Evolutionary conservation across 352 stramenopile genomes (phyloP), one percentile per base, ranked within the genome.

Genomic region (Globisporangium recalcitrans): DNA sequence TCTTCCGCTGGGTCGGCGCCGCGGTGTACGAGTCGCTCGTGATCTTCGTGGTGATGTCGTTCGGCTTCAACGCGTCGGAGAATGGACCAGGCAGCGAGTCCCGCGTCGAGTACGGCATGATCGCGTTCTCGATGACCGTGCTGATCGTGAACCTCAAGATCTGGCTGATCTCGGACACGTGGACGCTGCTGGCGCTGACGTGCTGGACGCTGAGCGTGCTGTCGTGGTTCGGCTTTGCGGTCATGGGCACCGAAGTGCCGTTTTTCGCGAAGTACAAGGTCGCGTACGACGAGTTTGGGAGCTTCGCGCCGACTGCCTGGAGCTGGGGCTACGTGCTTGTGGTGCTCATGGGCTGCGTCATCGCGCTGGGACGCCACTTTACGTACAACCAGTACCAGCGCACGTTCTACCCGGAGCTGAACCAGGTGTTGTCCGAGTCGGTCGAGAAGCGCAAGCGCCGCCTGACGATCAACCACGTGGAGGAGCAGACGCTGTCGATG

Each of bases 131-230:
- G 13, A 82, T 96, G 52, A 83, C 97, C 0, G 86, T 99, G 19
- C 74, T 98, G 61, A 85, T 98, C 36, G 85, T 98, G 31, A 98
- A 97, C 64, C 76, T 97, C 59, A 99, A 99, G 84, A 87, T 93
- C 24, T 90, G 78, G 67, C 80, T 93, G 61, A 88, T 93, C 67
- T 78, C 82, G 1, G 82, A 90, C 56, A 88, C 77, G 14, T 93
- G 84, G 84, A 91, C 81, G n/a, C 52, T 72, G 46, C 40, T 93
- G 26, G 81, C 79, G 24, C 70, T 85, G 14, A 63, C 67, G 0
- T 80, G 82, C 32, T 91, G 80, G 76, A 59, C 82, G 3, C 65
- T 70, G 31, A 93, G 84, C 55, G 78, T 93, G 32, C 65, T 87
- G 29, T 77, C 78, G 1, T 91, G 84, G 84, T 93, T 91, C 38